Percentiles rank a stretch among this genome's conserved stretches.
These are phyloP conservation scores for Hibiscus trionum DNA, from an alignment of 345 rosid genomes.

Conservation along the genomic window DNA sequence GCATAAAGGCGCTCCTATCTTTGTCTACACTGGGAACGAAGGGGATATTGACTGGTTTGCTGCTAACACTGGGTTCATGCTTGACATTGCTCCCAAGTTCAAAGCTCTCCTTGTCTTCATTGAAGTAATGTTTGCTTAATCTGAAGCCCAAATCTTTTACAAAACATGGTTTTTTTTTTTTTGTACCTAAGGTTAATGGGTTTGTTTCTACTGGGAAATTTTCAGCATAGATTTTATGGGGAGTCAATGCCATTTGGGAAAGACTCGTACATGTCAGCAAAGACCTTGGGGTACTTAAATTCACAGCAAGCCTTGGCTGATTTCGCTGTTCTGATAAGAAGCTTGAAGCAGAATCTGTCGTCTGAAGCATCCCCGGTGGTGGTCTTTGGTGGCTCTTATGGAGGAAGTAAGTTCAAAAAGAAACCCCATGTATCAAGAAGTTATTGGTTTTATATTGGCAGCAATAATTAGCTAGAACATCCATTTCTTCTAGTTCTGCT, in stretches of 20 bases:
- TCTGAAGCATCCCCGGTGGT: constrained; percentile 73
- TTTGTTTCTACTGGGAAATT: constrained; percentile 6
- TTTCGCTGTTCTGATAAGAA: constrained; percentile 56
- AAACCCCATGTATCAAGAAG: not conserved
- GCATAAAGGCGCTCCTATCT: constrained; percentile 54
- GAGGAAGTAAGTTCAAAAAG: constrained; percentile 52
- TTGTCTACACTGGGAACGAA: constrained; percentile 78
- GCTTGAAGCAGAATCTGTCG: constrained; percentile 65
- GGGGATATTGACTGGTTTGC: constrained; percentile 85
- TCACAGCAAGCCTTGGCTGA: constrained; percentile 84
- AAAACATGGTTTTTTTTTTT: not conserved
- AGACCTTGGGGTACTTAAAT: constrained; percentile 59
- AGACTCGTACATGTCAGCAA: constrained; percentile 44
- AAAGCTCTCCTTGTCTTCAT: constrained; percentile 67
- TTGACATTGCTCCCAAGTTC: constrained; percentile 79
- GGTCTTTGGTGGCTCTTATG: constrained; percentile 86
- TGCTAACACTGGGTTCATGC: constrained; percentile 70
- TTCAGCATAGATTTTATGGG: constrained; percentile 76
- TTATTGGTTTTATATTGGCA: not conserved
- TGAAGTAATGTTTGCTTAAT: constrained; percentile 36
- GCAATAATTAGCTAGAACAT: not conserved
- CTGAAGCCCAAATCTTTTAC: not conserved
- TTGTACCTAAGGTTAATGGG: not conserved
- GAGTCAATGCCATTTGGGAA: constrained; percentile 67
- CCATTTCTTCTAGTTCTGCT: not conserved